Evolutionary conservation across 805 yeast species (phyloP).

Genomic region (Yamadazyma sp.): DNA sequence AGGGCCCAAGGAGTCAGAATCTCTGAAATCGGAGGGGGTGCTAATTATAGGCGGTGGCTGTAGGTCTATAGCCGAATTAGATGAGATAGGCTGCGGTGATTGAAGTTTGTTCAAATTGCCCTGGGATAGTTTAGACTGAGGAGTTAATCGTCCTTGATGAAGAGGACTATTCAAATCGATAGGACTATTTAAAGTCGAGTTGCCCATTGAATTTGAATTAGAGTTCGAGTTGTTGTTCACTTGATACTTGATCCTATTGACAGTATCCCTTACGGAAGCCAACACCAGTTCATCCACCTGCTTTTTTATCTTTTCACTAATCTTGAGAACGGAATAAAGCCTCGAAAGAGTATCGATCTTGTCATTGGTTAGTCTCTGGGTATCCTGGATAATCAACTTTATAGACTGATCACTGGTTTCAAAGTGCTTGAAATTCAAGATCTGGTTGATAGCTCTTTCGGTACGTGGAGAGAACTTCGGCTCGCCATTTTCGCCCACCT

Average conservation of each 20-base stretch:
- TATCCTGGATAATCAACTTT: slow-evolving; percentile 61
- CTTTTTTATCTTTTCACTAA: slow-evolving; percentile 70
- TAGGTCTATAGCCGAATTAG: slow-evolving; percentile 14
- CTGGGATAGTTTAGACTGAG: slow-evolving; percentile 1
- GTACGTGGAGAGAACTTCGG: slow-evolving; percentile 58
- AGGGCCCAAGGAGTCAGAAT: neutral
- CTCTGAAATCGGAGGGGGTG: slow-evolving; percentile 5
- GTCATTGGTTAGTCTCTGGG: slow-evolving; percentile 55
- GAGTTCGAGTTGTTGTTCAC: slow-evolving; percentile 20
- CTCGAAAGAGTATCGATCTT: slow-evolving; percentile 72
- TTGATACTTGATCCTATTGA: slow-evolving; percentile 50
- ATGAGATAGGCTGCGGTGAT: slow-evolving; percentile 32
- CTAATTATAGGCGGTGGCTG: slow-evolving; percentile 19
- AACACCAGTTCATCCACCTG: slow-evolving; percentile 76
- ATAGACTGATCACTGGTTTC: slow-evolving; percentile 67
- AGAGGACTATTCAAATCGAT: slow-evolving; percentile 10
- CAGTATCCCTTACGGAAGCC: slow-evolving; percentile 60
- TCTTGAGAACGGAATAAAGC: slow-evolving; percentile 70
- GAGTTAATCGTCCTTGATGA: slow-evolving; percentile 4
- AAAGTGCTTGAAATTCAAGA: slow-evolving; percentile 46
- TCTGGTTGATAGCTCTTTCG: slow-evolving; percentile 50
- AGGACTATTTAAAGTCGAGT: slow-evolving; percentile 11
- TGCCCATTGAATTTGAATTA: slow-evolving; percentile 4
- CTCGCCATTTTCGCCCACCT: slow-evolving; percentile 27
- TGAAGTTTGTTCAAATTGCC: slow-evolving; percentile 15